Base-by-base conservation (phyloP, 2,329 filamentous ascomycete species). In the Sordariomycetes sp. region DNA sequence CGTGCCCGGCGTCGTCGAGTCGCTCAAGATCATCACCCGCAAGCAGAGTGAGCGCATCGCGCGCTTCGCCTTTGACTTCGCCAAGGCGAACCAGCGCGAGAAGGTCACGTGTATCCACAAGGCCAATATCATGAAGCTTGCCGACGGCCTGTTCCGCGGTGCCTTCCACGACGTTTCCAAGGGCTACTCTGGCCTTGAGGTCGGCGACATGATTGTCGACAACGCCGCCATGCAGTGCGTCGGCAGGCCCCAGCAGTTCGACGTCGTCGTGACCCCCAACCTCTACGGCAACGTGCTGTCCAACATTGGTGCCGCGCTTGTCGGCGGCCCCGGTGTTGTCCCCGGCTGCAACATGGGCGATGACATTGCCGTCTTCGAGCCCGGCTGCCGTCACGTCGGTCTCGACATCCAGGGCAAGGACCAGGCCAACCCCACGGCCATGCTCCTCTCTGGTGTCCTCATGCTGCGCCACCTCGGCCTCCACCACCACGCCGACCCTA, bases 81-180 rank as follows among this genome's bases (percentile, higher is more conserved):
- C 94, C 59, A 86, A 97, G 59, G 94, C 94, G 75, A 99, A 99
- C 82, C 92, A 95, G 83, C 85, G 94, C 72, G 92, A 95, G 82
- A 97, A 97, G 87, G 90, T 99, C 59, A 97, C 94, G 64, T 96
- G 92, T 79, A 97, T 99, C 71, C 94, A 99, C 87, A 99, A 99
- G 84, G 94, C 94, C 76, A 99, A 99, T 82, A 99, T 99, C 79
- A 99, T 99, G 94, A 99, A 99, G 84, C 82, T 99, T 60, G 92
- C 91, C 72, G 94, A 99, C 67, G 94, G 94, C 75, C 88, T 99
- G 59, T 99, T 99, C 89, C 88, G 94, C 73, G 92, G 86, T 78
- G 97, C 94, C 65, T 95, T 97, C 82, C 90, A 95, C 79, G 81
- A 85, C 68, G 85, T 94, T 65, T 89, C 90, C 64, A 88, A 95